These are phyloP conservation scores for Solanum neorickii DNA, from an alignment of 257 asterid species.

Conservation along the genomic window DNA sequence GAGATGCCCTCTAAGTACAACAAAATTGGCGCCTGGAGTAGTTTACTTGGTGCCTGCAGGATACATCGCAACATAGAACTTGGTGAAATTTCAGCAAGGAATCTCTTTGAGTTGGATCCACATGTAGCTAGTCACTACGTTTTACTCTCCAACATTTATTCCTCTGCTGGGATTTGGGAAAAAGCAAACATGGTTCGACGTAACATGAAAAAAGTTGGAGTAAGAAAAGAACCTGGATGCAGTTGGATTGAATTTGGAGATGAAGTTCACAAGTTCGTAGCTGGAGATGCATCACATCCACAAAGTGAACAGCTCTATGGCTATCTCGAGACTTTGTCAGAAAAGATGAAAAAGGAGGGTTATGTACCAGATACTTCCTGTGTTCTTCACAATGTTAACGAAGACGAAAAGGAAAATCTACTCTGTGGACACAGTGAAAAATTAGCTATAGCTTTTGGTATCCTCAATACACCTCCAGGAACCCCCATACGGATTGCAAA, in stretches of 20 bases:
- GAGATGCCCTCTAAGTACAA: slow-evolving; percentile 38
- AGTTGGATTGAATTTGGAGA: slow-evolving; percentile 70
- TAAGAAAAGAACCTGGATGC: slow-evolving; percentile 76
- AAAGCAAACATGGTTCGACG: slow-evolving; percentile 48
- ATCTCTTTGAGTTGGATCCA: slow-evolving; percentile 58
- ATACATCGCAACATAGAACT: slow-evolving; percentile 57
- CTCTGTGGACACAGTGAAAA: slow-evolving; percentile 86
- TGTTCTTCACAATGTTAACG: slow-evolving; percentile 77
- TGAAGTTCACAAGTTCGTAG: slow-evolving; percentile 65
- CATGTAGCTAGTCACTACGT: slow-evolving; percentile 77
- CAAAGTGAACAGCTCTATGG: slow-evolving; percentile 47
- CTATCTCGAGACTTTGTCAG: slow-evolving; percentile 31
- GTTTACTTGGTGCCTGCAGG: slow-evolving; percentile 73
- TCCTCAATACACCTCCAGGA: slow-evolving; percentile 61
- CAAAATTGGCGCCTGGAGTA: slow-evolving; percentile 74
- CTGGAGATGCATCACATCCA: slow-evolving; percentile 61
- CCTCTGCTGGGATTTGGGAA: slow-evolving; percentile 69
- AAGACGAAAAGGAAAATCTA: slow-evolving; percentile 60
- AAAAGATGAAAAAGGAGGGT: slow-evolving; percentile 60
- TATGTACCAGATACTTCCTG: slow-evolving; percentile 77
- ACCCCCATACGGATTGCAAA: slow-evolving; percentile 60
- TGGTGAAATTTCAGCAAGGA: slow-evolving; percentile 59
- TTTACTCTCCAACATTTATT: slow-evolving; percentile 64
- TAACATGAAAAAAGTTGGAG: slow-evolving; percentile 58
- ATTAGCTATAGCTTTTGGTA: slow-evolving; percentile 77